Conservation (phyloP, 73 alveolate species). For the Stentor roeselii region DNA sequence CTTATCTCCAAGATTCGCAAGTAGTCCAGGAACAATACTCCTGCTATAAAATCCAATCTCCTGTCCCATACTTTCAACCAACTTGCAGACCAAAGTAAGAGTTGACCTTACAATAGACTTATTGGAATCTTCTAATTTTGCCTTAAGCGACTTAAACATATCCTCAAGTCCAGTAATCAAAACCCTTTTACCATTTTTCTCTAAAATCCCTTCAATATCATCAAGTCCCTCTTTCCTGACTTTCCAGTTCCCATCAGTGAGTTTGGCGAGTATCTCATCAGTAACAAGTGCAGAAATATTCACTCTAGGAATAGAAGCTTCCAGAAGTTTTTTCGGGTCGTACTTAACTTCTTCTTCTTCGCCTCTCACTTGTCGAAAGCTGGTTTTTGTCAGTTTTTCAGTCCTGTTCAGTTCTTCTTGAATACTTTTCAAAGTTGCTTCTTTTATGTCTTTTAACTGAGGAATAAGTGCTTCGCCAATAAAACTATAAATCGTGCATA, state of each 20-base stretch:
- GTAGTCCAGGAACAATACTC: constrained; percentile 63
- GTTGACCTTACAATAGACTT: constrained; percentile 72
- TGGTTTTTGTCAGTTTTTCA: constrained; percentile 52
- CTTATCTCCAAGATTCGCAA: constrained; percentile 73
- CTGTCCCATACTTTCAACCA: constrained; percentile 64
- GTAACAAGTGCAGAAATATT: constrained; percentile 69
- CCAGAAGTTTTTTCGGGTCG: constrained; percentile 43
- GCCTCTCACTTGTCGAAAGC: constrained; percentile 55
- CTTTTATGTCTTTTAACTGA: constrained; percentile 77
- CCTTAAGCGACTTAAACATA: constrained; percentile 53
- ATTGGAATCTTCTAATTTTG: constrained; percentile 75
- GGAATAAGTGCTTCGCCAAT: constrained; percentile 69
- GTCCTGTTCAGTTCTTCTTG: constrained; percentile 65
- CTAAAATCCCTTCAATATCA: constrained; percentile 56
- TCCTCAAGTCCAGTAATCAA: constrained; percentile 77
- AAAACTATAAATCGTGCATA: constrained; percentile 65
- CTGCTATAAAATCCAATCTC: constrained; percentile 67
- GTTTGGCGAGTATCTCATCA: constrained; percentile 58
- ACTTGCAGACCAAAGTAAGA: constrained; percentile 55
- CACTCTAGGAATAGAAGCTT: constrained; percentile 69
- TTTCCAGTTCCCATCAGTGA: constrained; percentile 81
- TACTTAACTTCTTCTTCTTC: constrained; percentile 51
- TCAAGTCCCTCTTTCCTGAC: constrained; percentile 72
- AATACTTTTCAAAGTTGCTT: constrained; percentile 67
- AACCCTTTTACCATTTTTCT: constrained; percentile 66